phyloP scores from a whole-genome alignment of 2,329 filamentous ascomycete species.

The Bipolaris gigantea region DNA sequence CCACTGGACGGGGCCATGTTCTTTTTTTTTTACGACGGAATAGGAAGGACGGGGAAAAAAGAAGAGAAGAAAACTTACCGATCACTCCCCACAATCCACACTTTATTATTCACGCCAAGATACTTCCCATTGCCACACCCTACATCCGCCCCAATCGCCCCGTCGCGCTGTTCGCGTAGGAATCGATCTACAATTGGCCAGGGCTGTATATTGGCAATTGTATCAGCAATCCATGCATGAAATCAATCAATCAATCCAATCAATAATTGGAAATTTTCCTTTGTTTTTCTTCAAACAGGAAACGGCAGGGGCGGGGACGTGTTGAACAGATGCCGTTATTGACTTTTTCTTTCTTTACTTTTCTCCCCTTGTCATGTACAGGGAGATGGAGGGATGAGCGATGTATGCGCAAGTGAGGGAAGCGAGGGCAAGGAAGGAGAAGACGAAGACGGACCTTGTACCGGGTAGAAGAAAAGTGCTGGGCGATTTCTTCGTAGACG shows the following conservation, averaged over 20 bases:
- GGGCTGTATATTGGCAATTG: constrained; percentile 54
- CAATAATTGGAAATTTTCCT: too few species aligned
- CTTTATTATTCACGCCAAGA: constrained; percentile 68
- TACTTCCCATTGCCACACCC: constrained; percentile 99
- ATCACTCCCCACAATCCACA: constrained; percentile 81
- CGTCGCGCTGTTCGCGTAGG: constrained; percentile 64
- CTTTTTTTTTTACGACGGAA: not conserved
- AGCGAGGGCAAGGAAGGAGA: constrained; percentile 1
- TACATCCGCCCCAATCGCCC: constrained; percentile 82
- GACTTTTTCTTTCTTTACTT: not conserved
- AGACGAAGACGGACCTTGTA: constrained; percentile 59
- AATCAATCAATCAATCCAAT: too few species aligned
- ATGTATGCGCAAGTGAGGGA: constrained; percentile 1
- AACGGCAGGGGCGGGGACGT: not conserved
- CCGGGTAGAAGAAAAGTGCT: constrained; percentile 79
- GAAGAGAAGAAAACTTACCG: constrained; percentile 57
- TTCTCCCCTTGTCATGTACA: too few species aligned
- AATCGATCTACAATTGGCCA: constrained; percentile 91
- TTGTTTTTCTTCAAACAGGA: too few species aligned
- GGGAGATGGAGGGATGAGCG: not conserved
- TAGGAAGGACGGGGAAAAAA: not conserved
- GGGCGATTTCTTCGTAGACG: constrained; percentile 86
- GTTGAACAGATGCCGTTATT: too few species aligned
- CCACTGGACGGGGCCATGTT: not conserved
- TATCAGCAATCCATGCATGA: not conserved